A percentile compares a stretch with the other conserved stretches of the same genome.
These are phyloP conservation scores for Coemansia sp. DNA, from an alignment of 192 early-diverging fungal genomes.

Conservation along the genomic window DNA sequence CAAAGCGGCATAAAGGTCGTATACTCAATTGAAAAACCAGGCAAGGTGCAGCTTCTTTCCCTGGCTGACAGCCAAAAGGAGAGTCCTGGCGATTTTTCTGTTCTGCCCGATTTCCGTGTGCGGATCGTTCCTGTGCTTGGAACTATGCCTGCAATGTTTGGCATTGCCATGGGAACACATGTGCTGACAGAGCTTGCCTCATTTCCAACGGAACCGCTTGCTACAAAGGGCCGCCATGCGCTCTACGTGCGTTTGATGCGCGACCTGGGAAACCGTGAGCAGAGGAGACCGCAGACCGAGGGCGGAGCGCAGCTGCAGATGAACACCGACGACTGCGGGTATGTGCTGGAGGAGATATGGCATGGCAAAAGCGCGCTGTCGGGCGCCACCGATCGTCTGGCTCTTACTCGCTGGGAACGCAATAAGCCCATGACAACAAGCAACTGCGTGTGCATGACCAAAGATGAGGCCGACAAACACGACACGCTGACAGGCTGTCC, in stretches of 20 bases:
- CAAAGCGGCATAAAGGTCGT: conserved; percentile 86
- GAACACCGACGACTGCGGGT: conserved; percentile 70
- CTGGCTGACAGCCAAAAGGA: conserved; percentile 80
- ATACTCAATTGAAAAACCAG: conserved; percentile 95
- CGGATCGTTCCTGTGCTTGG: conserved; percentile 81
- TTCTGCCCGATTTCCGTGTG: conserved; percentile 93
- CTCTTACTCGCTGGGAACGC: conserved; percentile 77
- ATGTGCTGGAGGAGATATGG: conserved; percentile 91
- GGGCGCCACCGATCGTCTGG: conserved; percentile 69
- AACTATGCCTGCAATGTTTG: conserved; percentile 94
- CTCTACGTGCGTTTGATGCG: conserved; percentile 73
- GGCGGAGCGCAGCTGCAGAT: conserved; percentile 46
- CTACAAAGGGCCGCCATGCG: conserved; percentile 73
- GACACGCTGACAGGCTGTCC: conserved; percentile 31
- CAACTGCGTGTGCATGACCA: conserved; percentile 87
- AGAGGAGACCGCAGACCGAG: conserved; percentile 8
- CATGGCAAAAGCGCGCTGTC: conserved; percentile 76
- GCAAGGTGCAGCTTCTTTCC: conserved; percentile 84
- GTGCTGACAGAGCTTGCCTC: conserved; percentile 68
- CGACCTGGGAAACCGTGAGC: conserved; percentile 67
- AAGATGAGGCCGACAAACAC: conserved; percentile 67
- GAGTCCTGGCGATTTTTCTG: conserved; percentile 85
- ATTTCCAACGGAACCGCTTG: conserved; percentile 69
- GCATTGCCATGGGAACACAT: conserved; percentile 86
- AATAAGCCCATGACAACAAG: conserved; percentile 62